These are phyloP conservation scores for Prunus mongolica DNA, from an alignment of 306 rosid species.

Conservation along the genomic window DNA sequence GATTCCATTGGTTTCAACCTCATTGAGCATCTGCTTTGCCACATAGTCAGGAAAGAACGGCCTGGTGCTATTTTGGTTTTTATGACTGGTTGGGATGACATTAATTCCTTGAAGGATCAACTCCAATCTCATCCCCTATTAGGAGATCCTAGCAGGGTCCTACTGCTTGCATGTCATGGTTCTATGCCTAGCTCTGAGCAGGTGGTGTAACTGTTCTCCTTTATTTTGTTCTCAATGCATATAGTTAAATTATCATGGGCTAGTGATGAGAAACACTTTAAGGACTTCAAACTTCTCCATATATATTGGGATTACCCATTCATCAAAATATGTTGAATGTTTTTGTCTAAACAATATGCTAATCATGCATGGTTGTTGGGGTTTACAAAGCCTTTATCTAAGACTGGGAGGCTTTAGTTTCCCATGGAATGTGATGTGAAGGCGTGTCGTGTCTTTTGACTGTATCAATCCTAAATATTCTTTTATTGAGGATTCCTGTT, in stretches of 20 bases:
- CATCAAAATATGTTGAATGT: too few relatives aligned
- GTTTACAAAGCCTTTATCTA: not conserved
- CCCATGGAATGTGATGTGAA: not conserved
- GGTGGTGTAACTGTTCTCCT: constrained; percentile 25
- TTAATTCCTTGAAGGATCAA: constrained; percentile 51
- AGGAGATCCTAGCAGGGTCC: constrained; percentile 52
- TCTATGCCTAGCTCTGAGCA: constrained; percentile 60
- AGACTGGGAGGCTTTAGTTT: not conserved
- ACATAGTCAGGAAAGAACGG: constrained; percentile 47
- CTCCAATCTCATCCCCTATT: constrained; percentile 51
- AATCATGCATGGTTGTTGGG: not conserved
- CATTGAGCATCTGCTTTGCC: constrained; percentile 40
- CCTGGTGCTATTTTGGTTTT: constrained; percentile 56
- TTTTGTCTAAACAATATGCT: not conserved
- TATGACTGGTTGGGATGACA: constrained; percentile 70
- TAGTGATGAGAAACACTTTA: not conserved
- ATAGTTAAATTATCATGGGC: not conserved
- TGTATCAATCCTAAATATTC: not conserved
- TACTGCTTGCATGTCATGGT: constrained; percentile 62
- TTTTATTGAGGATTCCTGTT: not conserved
- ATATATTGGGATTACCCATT: not conserved
- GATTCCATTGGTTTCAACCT: constrained; percentile 61
- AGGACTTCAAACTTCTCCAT: not conserved
- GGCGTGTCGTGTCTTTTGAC: not conserved
- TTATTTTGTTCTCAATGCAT: not conserved